Evolutionary conservation across 116 monocot genomes (phyloP), one percentile per base, ranked within the genome.

Genomic region (Dioscorea cayenensis): DNA sequence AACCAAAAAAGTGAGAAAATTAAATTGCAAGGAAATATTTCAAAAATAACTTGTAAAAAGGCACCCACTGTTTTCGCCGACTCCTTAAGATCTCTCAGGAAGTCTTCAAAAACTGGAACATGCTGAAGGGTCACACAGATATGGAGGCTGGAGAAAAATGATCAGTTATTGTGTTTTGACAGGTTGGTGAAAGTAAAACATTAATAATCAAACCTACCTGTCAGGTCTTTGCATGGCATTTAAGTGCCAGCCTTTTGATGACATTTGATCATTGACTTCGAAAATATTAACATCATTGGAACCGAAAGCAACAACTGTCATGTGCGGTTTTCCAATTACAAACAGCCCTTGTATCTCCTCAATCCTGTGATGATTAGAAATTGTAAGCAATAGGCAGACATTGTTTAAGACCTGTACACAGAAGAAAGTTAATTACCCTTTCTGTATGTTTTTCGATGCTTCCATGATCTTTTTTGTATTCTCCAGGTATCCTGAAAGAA

Each of bases 41-140:
- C 2, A 55, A 18, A 18, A 18, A 16, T 18, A 18, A 9, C 0
- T 67, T 14, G 51, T 50, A 2, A 62, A 10, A 64, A 66, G 29
- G 21, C 52, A 81, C 90, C 77, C 80, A 99, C 97, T 74, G 78
- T 83, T 78, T 77, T 76, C n/a, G 87, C 79, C 35, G 97, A 85
- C 21, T 92, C 93, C 67, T 68, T 80, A 48, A 99, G 66, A 73
- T 99, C 91, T 23, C 77, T 81, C 37, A 99, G 78, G 74, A 99
- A 99, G 65, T 88, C 81, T 29, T 83, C 84, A 22, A 66, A 85
- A 22, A 75, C 83, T 21, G 77, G 67, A 69, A 86, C 83, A 70
- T 94, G 97, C 72, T 99, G 97, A 70, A 99, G 97, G 4, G 97
- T 99, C 75, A 91, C 88, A 67, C 94, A 99, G 38, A 99, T 93